These are phyloP conservation scores for Ogataea dorogensis DNA, from an alignment of 805 yeast species.

Conservation along the genomic window DNA sequence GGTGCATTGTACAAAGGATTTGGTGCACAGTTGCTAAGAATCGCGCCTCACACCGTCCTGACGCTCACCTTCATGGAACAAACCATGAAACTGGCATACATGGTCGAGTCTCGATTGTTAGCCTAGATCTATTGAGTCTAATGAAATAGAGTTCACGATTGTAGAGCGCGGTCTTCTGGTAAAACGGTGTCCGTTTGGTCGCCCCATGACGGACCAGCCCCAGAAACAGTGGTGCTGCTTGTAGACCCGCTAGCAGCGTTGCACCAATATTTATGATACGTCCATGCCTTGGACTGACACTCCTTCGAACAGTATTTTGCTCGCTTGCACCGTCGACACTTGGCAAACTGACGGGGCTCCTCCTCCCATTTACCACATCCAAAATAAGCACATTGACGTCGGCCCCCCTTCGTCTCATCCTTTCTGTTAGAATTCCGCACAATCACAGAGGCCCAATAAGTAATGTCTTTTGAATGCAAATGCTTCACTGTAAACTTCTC, in stretches of 20 bases:
- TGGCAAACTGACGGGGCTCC: conserved; percentile 87
- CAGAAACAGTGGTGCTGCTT: conserved; percentile 11
- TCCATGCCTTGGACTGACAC: conserved; percentile 92
- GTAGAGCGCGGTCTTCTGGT: too few species aligned
- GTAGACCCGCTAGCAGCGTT: conserved; percentile 33
- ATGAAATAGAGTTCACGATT: conserved; percentile 3
- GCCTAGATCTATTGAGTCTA: conserved; percentile 6
- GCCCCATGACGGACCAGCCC: conserved; percentile 2
- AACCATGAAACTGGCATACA: conserved; percentile 63
- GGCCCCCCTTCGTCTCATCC: conserved; percentile 83
- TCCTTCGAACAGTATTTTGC: conserved; percentile 93
- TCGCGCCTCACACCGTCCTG: conserved; percentile 92
- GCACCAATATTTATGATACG: conserved; percentile 94
- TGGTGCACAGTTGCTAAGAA: conserved; percentile 85
- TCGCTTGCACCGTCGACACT: conserved; percentile 90
- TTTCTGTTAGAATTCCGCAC: conserved; percentile 94
- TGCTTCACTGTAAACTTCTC: conserved; percentile 79
- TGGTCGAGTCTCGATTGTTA: conserved; percentile 37
- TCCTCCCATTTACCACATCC: conserved; percentile 95
- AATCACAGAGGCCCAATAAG: conserved; percentile 97
- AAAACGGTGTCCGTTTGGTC: conserved; percentile 9
- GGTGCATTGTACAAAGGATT: conserved; percentile 92
- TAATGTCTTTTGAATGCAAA: conserved; percentile 70
- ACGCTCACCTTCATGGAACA: conserved; percentile 95
- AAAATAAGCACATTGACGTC: conserved; percentile 91